A percentile compares a stretch with the other conserved stretches of the same genome.
These are phyloP conservation scores for Penicillium macrosclerotiorum DNA, from an alignment of 495 filamentous ascomycete genomes.

Conservation along the genomic window DNA sequence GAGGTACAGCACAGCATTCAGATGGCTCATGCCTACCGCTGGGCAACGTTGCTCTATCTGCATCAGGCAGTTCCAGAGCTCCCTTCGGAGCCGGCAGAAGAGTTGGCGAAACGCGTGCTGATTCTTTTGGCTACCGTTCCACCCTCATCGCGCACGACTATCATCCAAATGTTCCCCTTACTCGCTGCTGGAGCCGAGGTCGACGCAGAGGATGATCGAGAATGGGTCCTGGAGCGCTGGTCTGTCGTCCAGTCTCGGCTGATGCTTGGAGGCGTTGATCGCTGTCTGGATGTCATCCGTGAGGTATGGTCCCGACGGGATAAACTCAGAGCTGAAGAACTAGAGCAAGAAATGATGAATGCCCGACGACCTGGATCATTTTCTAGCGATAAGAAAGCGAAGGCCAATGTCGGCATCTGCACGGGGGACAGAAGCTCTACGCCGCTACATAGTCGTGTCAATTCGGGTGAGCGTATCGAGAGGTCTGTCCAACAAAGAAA, in stretches of 20 bases:
- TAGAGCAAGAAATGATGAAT: constrained; percentile 15
- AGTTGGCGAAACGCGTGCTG: constrained; percentile 62
- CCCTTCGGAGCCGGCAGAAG: constrained; percentile 54
- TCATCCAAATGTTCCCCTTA: constrained; percentile 77
- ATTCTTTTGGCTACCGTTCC: constrained; percentile 64
- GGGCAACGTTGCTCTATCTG: constrained; percentile 71
- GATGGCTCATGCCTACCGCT: constrained; percentile 75
- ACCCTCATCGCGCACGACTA: constrained; percentile 59
- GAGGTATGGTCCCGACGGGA: constrained; percentile 67
- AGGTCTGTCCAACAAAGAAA: constrained; percentile 4
- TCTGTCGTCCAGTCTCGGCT: constrained; percentile 59
- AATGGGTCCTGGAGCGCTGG: constrained; percentile 72
- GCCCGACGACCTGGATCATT: constrained; percentile 12
- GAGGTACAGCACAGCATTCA: constrained; percentile 65
- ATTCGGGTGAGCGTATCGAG: constrained; percentile 11
- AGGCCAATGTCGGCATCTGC: constrained; percentile 6
- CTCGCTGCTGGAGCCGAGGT: constrained; percentile 72
- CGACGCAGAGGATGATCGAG: constrained; percentile 55
- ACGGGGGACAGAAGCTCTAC: neutral
- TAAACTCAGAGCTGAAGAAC: constrained; percentile 36
- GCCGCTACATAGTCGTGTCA: constrained; percentile 7
- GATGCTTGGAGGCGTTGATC: constrained; percentile 70
- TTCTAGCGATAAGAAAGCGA: constrained; percentile 7
- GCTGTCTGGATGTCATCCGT: constrained; percentile 72
- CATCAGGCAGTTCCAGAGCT: constrained; percentile 79